A percentile compares a stretch with the other conserved stretches of the same genome.
Conservation (phyloP, 2,329 filamentous ascomycete species). For the Claviceps arundinis region DNA sequence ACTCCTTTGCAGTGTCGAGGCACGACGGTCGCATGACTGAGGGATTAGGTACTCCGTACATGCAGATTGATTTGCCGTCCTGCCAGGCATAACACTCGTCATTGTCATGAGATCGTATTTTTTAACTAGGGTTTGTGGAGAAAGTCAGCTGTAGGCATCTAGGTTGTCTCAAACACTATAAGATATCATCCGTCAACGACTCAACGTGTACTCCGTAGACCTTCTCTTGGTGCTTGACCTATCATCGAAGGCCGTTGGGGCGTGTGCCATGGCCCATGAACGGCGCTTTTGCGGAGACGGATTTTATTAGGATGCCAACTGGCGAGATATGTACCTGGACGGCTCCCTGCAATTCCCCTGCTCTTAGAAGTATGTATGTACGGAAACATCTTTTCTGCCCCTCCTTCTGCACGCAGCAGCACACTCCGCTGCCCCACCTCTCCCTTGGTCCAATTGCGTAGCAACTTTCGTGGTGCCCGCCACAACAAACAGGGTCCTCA, state of each 20-base stretch:
- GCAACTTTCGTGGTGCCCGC: constrained; percentile 3
- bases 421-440: constrained; percentile 11
- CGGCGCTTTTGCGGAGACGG: constrained; percentile 1
- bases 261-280: not conserved
- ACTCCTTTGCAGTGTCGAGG: not conserved
- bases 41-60: not conserved
- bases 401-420: constrained; percentile 6
- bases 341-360: not conserved
- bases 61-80: not conserved
- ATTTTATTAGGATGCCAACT: not conserved
- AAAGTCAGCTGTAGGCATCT: not conserved
- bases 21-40: not conserved
- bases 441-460: constrained; percentile 5
- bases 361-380: not conserved
- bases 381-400: constrained; percentile 13
- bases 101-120: not conserved
- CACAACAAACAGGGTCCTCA: constrained; percentile 2
- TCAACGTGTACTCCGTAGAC: no score
- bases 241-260: not conserved
- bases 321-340: not conserved
- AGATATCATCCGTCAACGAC: not conserved
- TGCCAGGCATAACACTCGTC: not conserved
- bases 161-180: not conserved
- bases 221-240: not conserved
- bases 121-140: not conserved